Conservation (phyloP, 768 basidiomycete genomes). For the Piloderma croceum region DNA sequence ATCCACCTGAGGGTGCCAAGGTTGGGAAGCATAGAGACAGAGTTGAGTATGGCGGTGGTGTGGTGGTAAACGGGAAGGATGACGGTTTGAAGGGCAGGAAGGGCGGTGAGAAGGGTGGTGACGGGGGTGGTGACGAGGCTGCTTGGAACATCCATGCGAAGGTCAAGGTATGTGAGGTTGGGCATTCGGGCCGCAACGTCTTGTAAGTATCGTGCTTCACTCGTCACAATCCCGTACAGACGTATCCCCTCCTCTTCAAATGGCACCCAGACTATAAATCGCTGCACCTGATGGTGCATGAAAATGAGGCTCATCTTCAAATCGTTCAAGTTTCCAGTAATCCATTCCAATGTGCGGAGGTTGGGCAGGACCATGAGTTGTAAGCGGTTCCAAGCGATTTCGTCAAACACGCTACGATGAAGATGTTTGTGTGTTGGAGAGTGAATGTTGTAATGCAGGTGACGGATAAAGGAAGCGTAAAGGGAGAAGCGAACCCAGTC, state of each 20-base stretch:
- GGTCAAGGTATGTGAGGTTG: constrained; percentile 39
- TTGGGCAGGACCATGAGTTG: constrained; percentile 50
- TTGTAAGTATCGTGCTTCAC: constrained; percentile 28
- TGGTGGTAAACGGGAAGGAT: constrained; percentile 48
- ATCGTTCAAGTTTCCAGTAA: constrained; percentile 16
- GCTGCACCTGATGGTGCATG: constrained; percentile 49
- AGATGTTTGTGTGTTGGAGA: constrained; percentile 21
- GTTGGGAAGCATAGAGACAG: constrained; percentile 37
- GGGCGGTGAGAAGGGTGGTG: constrained; percentile 31
- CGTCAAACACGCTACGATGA: constrained; percentile 43
- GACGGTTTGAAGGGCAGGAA: constrained; percentile 42
- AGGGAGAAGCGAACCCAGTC: constrained; percentile 54
- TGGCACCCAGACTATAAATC: constrained; percentile 23
- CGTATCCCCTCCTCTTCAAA: too few species aligned
- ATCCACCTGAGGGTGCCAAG: constrained; percentile 43
- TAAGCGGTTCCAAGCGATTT: constrained; percentile 51
- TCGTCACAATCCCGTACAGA: neutral
- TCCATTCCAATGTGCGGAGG: constrained; percentile 49
- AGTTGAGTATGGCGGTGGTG: constrained; percentile 42
- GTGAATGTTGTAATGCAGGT: constrained; percentile 18
- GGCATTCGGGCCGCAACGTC: constrained; percentile 48
- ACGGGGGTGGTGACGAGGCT: constrained; percentile 36
- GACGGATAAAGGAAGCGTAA: constrained; percentile 48
- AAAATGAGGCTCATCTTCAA: constrained; percentile 44
- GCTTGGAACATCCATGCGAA: constrained; percentile 40